Evolutionary conservation across 1,139 yeast species (phyloP).

Genomic region (Debaryomyces coudertii): DNA sequence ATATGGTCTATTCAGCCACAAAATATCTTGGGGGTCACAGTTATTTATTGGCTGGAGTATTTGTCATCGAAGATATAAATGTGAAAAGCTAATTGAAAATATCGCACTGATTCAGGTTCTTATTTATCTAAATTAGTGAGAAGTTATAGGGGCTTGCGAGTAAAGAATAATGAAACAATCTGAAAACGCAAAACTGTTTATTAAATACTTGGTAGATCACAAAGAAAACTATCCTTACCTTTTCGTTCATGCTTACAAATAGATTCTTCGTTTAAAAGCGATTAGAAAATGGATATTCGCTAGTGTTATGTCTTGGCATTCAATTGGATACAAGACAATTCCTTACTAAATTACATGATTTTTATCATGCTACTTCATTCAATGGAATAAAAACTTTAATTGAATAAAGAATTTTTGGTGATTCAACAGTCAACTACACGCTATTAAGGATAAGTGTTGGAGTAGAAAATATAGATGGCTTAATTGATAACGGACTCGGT

Average conservation of each 20-base stretch:
- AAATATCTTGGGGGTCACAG: slow-evolving; percentile 94
- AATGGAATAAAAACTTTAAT: slow-evolving; percentile 91
- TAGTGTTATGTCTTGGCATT: slow-evolving; percentile 63
- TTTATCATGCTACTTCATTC: slow-evolving; percentile 88
- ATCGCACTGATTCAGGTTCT: slow-evolving; percentile 74
- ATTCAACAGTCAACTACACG: slow-evolving; percentile 55
- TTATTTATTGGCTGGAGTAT: slow-evolving; percentile 82
- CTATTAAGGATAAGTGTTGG: slow-evolving; percentile 80
- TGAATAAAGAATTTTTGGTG: slow-evolving; percentile 88
- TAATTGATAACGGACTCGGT: slow-evolving; percentile 47
- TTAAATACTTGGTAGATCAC: slow-evolving; percentile 57
- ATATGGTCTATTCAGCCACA: slow-evolving; percentile 85
- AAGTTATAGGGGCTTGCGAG: slow-evolving; percentile 78
- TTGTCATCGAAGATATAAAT: slow-evolving; percentile 60
- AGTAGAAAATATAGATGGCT: slow-evolving; percentile 71
- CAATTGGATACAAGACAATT: slow-evolving; percentile 61
- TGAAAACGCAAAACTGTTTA: slow-evolving; percentile 61
- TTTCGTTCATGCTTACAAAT: slow-evolving; percentile 77
- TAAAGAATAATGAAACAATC: slow-evolving; percentile 71
- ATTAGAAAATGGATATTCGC: slow-evolving; percentile 66
- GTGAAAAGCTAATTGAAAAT: slow-evolving; percentile 54
- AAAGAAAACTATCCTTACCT: slow-evolving; percentile 51
- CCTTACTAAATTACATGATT: slow-evolving; percentile 68
- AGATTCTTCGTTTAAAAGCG: slow-evolving; percentile 67
- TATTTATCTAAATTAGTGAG: slow-evolving; percentile 80